Conservation (phyloP, 2,329 filamentous ascomycete species). For the Akanthomyces muscarius region DNA sequence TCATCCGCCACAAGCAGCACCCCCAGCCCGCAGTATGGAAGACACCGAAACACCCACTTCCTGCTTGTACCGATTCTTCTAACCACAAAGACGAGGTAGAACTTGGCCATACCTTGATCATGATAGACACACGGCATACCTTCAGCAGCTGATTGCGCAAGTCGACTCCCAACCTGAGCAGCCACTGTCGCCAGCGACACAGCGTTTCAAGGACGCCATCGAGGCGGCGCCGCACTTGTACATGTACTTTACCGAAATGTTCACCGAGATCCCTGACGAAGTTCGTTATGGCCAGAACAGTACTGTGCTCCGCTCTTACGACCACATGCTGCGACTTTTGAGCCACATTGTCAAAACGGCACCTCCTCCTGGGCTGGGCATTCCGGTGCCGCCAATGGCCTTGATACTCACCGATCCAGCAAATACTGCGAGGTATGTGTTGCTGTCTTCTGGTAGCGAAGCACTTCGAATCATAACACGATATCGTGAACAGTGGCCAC, state of each 20-base stretch:
- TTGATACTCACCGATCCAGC: slow-evolving; percentile 41
- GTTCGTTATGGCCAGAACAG: not conserved
- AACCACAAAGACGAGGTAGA: not conserved
- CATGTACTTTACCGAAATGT: slow-evolving; percentile 17
- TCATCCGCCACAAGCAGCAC: not conserved
- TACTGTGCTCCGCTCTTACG: not conserved
- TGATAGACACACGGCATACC: not conserved
- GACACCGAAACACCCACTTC: not conserved
- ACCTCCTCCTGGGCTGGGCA: slow-evolving; percentile 33
- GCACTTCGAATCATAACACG: not conserved
- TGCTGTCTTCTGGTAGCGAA: too few species aligned
- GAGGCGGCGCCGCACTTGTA: slow-evolving; percentile 10
- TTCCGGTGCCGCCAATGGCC: slow-evolving; percentile 2
- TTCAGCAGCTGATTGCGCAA: not conserved
- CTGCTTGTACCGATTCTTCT: not conserved
- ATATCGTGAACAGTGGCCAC: not conserved
- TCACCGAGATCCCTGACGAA: not conserved
- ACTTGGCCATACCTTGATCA: slow-evolving; percentile 9
- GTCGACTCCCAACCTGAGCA: not conserved
- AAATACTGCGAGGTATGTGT: slow-evolving; percentile 45
- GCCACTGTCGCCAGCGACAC: slow-evolving; percentile 3
- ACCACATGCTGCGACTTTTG: slow-evolving; percentile 8
- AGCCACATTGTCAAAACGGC: slow-evolving; percentile 12
- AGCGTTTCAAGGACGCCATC: slow-evolving; percentile 11
- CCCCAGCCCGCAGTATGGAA: not conserved